A percentile compares a stretch with the other conserved stretches of the same genome.
phyloP scores from a whole-genome alignment of 73 alveolate species.

The Stentor roeselii region DNA sequence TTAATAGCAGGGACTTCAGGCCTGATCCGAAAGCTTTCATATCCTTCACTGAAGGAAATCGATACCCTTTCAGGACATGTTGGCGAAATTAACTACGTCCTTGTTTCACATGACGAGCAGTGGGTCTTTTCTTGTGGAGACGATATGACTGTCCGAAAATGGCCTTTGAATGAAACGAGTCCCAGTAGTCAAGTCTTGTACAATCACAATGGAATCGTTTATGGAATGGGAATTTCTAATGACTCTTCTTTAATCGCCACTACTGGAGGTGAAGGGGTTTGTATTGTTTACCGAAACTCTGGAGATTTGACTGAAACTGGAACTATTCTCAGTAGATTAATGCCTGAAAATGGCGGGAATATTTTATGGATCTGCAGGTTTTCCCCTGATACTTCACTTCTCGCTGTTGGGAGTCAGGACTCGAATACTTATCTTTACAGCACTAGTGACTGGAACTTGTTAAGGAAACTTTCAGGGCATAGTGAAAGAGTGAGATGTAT shows the following conservation, averaged over 20 bases:
- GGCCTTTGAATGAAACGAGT: neutral
- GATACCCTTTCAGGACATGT: neutral
- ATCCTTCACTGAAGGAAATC: neutral
- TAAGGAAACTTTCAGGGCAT: neutral
- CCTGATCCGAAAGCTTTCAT: neutral
- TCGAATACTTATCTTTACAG: slow-evolving; percentile 79
- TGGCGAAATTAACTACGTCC: neutral
- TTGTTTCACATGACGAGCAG: neutral
- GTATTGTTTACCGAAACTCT: neutral
- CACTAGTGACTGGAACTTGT: slow-evolving; percentile 30
- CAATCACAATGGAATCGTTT: neutral
- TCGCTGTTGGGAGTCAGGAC: slow-evolving; percentile 96
- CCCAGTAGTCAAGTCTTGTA: neutral
- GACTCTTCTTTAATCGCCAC: neutral
- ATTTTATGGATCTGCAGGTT: slow-evolving; percentile 34
- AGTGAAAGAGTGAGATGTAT: neutral
- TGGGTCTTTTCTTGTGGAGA: neutral
- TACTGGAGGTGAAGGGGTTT: neutral
- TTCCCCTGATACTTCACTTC: slow-evolving; percentile 79
- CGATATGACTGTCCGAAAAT: slow-evolving; percentile 11
- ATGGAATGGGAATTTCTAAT: neutral
- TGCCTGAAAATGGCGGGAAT: neutral
- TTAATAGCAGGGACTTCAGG: neutral
- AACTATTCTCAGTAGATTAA: neutral
- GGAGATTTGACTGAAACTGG: neutral